phyloP scores from a whole-genome alignment of 1,284 basidiomycete species.

The Ustilago sp. region DNA sequence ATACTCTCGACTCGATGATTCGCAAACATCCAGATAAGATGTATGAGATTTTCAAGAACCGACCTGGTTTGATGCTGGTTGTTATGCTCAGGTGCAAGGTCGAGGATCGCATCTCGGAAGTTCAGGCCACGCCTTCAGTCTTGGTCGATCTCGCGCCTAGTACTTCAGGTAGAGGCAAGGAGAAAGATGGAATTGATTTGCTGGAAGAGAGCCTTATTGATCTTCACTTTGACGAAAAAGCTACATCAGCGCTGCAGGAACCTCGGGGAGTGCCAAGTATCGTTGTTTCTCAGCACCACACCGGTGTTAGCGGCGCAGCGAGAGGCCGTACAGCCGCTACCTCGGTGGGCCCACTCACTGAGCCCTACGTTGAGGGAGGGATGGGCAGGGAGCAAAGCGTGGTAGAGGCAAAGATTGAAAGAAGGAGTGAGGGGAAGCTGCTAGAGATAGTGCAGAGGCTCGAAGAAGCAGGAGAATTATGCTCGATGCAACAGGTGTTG shows the following conservation, averaged over 20 bases:
- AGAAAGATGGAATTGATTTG: slow-evolving; percentile 2
- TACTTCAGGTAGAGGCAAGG: not conserved
- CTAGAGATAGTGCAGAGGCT: slow-evolving; percentile 9
- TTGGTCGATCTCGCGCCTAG: slow-evolving; percentile 4
- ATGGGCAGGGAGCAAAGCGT: not conserved
- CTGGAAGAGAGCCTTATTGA: slow-evolving; percentile 34
- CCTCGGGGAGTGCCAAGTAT: slow-evolving; percentile 16
- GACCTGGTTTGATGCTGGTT: slow-evolving; percentile 31
- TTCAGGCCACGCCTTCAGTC: not conserved
- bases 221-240: slow-evolving; percentile 22
- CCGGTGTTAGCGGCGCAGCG: not conserved
- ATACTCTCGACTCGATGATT: slow-evolving; percentile 29
- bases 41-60: slow-evolving; percentile 15
- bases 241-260: not conserved
- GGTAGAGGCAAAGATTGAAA: not conserved
- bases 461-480: slow-evolving; percentile 27
- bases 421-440: slow-evolving; percentile 7
- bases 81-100: slow-evolving; percentile 29
- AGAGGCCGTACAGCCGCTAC: not conserved
- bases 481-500: slow-evolving; percentile 27
- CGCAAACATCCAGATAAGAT: slow-evolving; percentile 35
- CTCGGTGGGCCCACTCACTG: not conserved
- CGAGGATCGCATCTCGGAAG: slow-evolving; percentile 23
- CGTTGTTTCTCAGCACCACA: slow-evolving; percentile 25
- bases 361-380: not conserved